These are phyloP conservation scores for Triangularia setosa DNA, from an alignment of 2,329 filamentous ascomycete species.

Conservation along the genomic window DNA sequence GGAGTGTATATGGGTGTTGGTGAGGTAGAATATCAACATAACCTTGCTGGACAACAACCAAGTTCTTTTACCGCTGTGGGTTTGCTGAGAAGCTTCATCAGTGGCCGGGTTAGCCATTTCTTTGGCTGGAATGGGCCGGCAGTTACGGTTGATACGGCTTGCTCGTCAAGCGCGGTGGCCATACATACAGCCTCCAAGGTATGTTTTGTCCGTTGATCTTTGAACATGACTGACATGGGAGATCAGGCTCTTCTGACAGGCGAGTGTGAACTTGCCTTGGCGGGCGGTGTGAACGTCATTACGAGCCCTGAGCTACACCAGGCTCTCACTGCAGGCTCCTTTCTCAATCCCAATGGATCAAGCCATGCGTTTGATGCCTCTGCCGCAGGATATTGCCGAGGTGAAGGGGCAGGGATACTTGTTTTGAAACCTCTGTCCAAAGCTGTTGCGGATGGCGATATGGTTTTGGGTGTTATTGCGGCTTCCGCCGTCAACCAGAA, in stretches of 20 bases:
- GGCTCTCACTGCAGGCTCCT: slow-evolving; percentile 27
- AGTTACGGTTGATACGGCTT: slow-evolving; percentile 36
- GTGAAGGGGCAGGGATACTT: slow-evolving; percentile 43
- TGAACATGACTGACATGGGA: not conserved
- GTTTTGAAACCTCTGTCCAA: slow-evolving; percentile 45
- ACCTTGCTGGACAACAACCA: slow-evolving; percentile 27
- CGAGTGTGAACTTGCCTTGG: slow-evolving; percentile 34
- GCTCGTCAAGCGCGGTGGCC: slow-evolving; percentile 35
- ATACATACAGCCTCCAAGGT: slow-evolving; percentile 32
- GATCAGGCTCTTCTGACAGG: slow-evolving; percentile 23
- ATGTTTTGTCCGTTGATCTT: not conserved
- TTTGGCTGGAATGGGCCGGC: slow-evolving; percentile 37
- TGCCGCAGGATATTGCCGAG: slow-evolving; percentile 49
- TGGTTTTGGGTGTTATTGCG: slow-evolving; percentile 38
- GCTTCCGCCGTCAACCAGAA: slow-evolving; percentile 40
- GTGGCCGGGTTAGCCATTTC: slow-evolving; percentile 32
- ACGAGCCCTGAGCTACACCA: slow-evolving; percentile 25
- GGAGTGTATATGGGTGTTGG: slow-evolving; percentile 30
- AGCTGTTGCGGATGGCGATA: slow-evolving; percentile 46
- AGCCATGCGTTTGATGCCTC: slow-evolving; percentile 26
- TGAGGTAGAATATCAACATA: slow-evolving; percentile 26
- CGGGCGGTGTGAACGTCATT: slow-evolving; percentile 39
- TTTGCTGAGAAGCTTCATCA: slow-evolving; percentile 31
- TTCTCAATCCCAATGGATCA: slow-evolving; percentile 12
- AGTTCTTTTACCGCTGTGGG: slow-evolving; percentile 34